A percentile compares a stretch with the other conserved stretches of the same genome.
These are phyloP conservation scores for Mytilinidion resinicola DNA, from an alignment of 495 filamentous ascomycete species.

Conservation along the genomic window DNA sequence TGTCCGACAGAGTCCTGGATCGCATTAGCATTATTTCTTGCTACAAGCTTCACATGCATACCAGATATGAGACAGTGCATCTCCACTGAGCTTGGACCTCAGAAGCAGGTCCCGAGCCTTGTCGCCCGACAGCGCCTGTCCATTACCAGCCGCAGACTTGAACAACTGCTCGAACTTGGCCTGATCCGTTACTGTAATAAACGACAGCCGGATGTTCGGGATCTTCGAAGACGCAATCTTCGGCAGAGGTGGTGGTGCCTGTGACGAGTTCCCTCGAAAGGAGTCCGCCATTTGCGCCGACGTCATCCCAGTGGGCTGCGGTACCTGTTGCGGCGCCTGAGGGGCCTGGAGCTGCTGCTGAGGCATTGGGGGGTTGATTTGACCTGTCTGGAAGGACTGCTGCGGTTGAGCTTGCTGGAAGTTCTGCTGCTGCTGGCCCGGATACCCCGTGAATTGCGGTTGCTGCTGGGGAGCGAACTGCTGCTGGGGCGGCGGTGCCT, in stretches of 20 bases:
- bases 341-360: slow-evolving; percentile 43
- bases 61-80: slow-evolving; percentile 83
- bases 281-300: slow-evolving; percentile 82
- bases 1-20: slow-evolving; percentile 86
- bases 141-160: slow-evolving; percentile 87
- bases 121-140: slow-evolving; percentile 81
- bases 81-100: slow-evolving; percentile 77
- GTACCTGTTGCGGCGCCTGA: slow-evolving; percentile 34
- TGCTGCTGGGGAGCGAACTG: slow-evolving; percentile 39
- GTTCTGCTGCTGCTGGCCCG: slow-evolving; percentile 41
- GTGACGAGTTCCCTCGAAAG: slow-evolving; percentile 51
- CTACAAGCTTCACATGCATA: slow-evolving; percentile 34
- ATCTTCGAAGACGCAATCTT: slow-evolving; percentile 60
- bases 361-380: slow-evolving; percentile 9
- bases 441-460: slow-evolving; percentile 50
- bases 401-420: slow-evolving; percentile 45
- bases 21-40: neutral
- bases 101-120: slow-evolving; percentile 83
- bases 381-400: slow-evolving; percentile 29
- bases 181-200: slow-evolving; percentile 92
- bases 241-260: slow-evolving; percentile 43
- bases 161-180: slow-evolving; percentile 98
- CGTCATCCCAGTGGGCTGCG: slow-evolving; percentile 50
- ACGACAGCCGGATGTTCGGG: slow-evolving; percentile 90
- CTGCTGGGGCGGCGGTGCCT: slow-evolving; percentile 31